These are phyloP conservation scores for Blastobotrys capitulatus DNA, from an alignment of 1,139 yeast species.

Conservation along the genomic window DNA sequence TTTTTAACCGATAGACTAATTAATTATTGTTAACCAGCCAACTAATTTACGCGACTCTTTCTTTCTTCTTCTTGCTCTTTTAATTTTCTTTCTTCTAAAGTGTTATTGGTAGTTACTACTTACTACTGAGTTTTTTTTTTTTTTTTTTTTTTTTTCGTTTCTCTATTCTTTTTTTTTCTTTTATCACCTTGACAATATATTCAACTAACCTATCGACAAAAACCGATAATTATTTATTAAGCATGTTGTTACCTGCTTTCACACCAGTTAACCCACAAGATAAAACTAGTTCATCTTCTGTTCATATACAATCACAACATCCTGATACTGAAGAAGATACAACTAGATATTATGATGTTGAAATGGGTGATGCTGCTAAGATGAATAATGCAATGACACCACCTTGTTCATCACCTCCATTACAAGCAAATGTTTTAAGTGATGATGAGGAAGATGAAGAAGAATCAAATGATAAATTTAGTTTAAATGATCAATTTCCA, in stretches of 20 bases:
- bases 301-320: background rate
- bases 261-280: constrained; percentile 9
- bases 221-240: background rate
- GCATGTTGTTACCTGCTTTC: constrained; percentile 21
- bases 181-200: background rate
- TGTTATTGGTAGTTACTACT: no score
- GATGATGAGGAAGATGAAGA: background rate
- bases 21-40: background rate
- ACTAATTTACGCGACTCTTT: background rate
- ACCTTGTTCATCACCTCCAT: constrained; percentile 11
- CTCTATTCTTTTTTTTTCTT: background rate
- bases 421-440: background rate
- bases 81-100: constrained; percentile 1
- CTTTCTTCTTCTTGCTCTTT: background rate
- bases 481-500: constrained; percentile 5
- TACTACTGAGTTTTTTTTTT: background rate
- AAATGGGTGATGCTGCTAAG: constrained; percentile 5
- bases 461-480: background rate
- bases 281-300: background rate
- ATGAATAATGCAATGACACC: constrained; percentile 1
- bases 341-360: background rate
- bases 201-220: background rate
- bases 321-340: background rate
- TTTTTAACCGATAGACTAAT: no score
- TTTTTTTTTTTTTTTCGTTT: background rate